These are phyloP conservation scores for Pythium dissimile DNA, from an alignment of 352 stramenopile species.

Conservation along the genomic window DNA sequence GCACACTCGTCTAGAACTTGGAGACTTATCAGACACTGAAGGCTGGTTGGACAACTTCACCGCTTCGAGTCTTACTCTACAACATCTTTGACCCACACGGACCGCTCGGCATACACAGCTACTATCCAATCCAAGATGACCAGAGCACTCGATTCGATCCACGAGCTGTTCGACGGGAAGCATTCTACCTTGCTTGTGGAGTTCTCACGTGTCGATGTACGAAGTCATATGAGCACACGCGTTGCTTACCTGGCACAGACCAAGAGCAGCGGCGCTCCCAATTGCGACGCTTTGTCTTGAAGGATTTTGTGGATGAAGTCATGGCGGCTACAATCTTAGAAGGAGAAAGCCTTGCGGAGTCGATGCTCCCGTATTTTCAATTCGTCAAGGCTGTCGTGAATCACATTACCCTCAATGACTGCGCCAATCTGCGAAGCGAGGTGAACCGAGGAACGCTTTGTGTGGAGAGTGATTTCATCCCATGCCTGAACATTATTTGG, in stretches of 20 bases:
- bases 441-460: not conserved
- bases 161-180: conserved; percentile 56
- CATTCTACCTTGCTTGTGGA: conserved; percentile 75
- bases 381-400: conserved; percentile 67
- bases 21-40: conserved; percentile 79
- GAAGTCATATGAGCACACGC: conserved; percentile 61
- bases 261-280: conserved; percentile 4
- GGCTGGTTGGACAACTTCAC: conserved; percentile 49
- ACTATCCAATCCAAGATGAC: conserved; percentile 59
- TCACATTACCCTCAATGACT: conserved; percentile 45
- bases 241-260: not conserved
- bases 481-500: not conserved
- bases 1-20: conserved; percentile 40
- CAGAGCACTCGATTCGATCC: conserved; percentile 30
- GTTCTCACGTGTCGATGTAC: conserved; percentile 64
- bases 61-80: conserved; percentile 62
- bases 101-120: conserved; percentile 74
- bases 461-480: conserved; percentile 19
- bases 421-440: conserved; percentile 22
- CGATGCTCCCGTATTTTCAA: conserved; percentile 57
- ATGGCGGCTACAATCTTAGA: conserved; percentile 27
- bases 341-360: conserved; percentile 44
- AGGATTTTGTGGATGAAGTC: conserved; percentile 51
- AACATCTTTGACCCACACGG: conserved; percentile 81
- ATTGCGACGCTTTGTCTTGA: conserved; percentile 58